Evolutionary conservation across 2,329 filamentous ascomycete species (phyloP).

Genomic region (Alternaria sp.): DNA sequence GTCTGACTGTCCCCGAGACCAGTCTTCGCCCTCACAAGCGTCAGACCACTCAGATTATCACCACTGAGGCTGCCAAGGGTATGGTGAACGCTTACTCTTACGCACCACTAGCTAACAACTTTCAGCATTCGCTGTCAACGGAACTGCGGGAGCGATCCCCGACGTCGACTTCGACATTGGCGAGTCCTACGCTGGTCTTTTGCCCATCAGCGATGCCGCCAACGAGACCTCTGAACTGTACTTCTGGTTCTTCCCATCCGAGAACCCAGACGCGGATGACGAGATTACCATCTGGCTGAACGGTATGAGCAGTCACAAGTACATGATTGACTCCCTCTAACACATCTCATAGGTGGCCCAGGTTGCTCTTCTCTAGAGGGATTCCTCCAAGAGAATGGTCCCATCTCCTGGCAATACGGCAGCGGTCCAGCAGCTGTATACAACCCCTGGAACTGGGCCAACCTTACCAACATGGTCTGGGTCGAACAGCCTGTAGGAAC

Average conservation of each 20-base stretch:
- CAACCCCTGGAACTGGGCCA: constrained; percentile 55
- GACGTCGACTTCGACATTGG: constrained; percentile 54
- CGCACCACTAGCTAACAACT: constrained; percentile 2
- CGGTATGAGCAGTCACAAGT: background rate
- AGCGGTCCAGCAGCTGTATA: constrained; percentile 47
- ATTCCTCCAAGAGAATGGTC: constrained; percentile 57
- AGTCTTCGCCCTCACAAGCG: constrained; percentile 31
- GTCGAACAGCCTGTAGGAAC: constrained; percentile 72
- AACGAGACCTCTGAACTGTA: constrained; percentile 57
- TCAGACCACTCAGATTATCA: constrained; percentile 41
- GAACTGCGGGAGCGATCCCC: constrained; percentile 53
- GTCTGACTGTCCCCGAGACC: constrained; percentile 26
- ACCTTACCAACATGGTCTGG: constrained; percentile 76
- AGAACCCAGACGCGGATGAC: constrained; percentile 54
- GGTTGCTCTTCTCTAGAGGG: constrained; percentile 57
- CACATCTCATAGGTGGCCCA: constrained; percentile 37
- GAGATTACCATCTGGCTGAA: constrained; percentile 60
- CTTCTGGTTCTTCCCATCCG: constrained; percentile 63
- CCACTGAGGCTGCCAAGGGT: constrained; percentile 46
- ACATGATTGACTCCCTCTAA: background rate
- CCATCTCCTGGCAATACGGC: constrained; percentile 54
- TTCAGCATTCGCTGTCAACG: constrained; percentile 47
- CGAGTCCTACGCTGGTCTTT: constrained; percentile 53
- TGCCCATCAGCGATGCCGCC: constrained; percentile 59
- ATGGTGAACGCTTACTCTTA: background rate